phyloP scores from a whole-genome alignment of 345 rosid genomes.

The Eutrema yunnanense region DNA sequence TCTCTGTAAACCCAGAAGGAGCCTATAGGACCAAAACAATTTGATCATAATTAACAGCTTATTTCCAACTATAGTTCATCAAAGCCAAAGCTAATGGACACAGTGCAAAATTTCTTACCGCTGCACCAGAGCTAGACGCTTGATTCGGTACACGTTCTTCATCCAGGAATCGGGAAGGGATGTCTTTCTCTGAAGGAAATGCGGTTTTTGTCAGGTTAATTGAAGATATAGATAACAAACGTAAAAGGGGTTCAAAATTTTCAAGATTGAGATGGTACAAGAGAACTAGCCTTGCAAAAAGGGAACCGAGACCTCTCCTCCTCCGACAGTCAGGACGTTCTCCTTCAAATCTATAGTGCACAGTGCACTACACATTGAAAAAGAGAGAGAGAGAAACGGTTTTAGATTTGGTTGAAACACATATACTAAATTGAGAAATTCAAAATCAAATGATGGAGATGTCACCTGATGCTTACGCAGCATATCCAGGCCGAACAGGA shows the following conservation, averaged over 20 bases:
- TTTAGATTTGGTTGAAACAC: background rate
- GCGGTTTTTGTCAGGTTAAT: background rate
- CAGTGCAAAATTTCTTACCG: conserved; percentile 34
- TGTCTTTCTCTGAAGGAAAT: conserved; percentile 70
- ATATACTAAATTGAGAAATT: background rate
- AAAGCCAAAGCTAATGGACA: background rate
- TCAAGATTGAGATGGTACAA: conserved; percentile 4
- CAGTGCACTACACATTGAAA: conserved; percentile 36
- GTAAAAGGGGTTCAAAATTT: background rate
- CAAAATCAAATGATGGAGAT: background rate
- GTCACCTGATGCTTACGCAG: conserved; percentile 99
- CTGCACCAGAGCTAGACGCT: conserved; percentile 79
- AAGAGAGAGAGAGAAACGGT: background rate
- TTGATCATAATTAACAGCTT: too few relatives aligned
- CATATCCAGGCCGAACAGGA: conserved; percentile 98
- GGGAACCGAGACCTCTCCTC: conserved; percentile 96
- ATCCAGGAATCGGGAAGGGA: conserved; percentile 76
- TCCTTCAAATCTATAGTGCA: conserved; percentile 91
- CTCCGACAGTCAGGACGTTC: conserved; percentile 84
- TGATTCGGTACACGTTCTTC: conserved; percentile 65
- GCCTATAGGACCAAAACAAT: conserved; percentile 22
- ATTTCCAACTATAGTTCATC: background rate
- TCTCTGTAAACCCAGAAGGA: conserved; percentile 40
- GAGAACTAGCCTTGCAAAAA: conserved; percentile 77
- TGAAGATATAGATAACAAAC: background rate